These are phyloP conservation scores for Calonectria pauciramosa DNA, from an alignment of 2,329 filamentous ascomycete species.

Conservation along the genomic window DNA sequence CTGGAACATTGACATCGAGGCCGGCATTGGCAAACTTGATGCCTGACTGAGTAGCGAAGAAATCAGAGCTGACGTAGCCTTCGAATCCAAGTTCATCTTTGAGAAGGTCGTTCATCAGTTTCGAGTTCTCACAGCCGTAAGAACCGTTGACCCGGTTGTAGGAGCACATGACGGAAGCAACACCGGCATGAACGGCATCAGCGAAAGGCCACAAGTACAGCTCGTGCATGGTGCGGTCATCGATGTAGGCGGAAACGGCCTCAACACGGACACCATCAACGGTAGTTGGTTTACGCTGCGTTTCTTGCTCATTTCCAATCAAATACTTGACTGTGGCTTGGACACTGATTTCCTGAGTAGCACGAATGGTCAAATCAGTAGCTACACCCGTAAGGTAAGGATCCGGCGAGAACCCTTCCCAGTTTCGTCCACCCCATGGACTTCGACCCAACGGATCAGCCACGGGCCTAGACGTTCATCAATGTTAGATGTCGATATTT, in stretches of 20 bases:
- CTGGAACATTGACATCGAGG: background rate
- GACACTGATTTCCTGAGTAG: background rate
- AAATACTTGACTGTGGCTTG: background rate
- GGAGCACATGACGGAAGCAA: constrained; percentile 9
- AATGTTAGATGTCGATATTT: background rate
- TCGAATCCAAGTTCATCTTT: constrained; percentile 14
- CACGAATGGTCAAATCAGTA: background rate
- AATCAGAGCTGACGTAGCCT: background rate
- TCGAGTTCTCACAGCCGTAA: constrained; percentile 13
- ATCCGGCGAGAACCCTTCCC: constrained; percentile 16
- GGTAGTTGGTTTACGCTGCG: constrained; percentile 50
- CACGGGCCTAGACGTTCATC: background rate
- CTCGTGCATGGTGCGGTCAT: constrained; percentile 11
- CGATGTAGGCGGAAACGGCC: constrained; percentile 2
- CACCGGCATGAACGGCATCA: constrained; percentile 15
- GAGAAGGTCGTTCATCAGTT: constrained; percentile 3
- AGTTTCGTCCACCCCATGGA: constrained; percentile 8
- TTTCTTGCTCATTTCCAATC: constrained; percentile 68
- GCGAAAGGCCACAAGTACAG: constrained; percentile 13
- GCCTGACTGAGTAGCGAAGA: background rate
- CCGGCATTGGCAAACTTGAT: background rate
- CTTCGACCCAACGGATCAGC: constrained; percentile 11
- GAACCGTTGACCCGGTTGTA: constrained; percentile 9
- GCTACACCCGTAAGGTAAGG: constrained; percentile 7
- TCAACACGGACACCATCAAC: background rate